Conservation (phyloP, 1,284 basidiomycete genomes). For the Cryptococcus hybrid region DNA sequence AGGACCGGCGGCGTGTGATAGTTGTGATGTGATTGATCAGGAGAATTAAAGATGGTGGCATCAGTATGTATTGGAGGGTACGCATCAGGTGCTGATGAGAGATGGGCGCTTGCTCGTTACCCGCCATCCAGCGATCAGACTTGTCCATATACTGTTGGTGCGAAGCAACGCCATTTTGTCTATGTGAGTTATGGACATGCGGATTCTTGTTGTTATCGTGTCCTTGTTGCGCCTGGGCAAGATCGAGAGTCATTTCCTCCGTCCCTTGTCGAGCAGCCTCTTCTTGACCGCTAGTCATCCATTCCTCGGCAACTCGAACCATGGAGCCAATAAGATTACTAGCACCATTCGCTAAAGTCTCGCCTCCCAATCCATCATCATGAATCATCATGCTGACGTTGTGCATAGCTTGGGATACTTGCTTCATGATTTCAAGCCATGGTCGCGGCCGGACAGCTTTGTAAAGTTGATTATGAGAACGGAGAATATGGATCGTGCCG, state of each 20-base stretch:
- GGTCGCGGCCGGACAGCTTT: slow-evolving; percentile 17
- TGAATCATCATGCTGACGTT: slow-evolving; percentile 11
- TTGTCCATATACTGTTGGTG: slow-evolving; percentile 29
- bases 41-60: background rate
- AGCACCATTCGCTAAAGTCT: slow-evolving; percentile 36
- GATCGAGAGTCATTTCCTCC: background rate
- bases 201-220: background rate
- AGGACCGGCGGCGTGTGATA: too few species aligned
- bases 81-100: background rate
- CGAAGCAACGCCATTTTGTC: background rate
- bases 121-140: slow-evolving; percentile 41
- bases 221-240: background rate
- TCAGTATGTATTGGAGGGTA: background rate
- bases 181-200: slow-evolving; percentile 1
- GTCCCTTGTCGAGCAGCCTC: slow-evolving; percentile 5
- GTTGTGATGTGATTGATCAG: too few species aligned
- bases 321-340: slow-evolving; percentile 42
- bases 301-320: slow-evolving; percentile 30
- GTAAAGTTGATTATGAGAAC: slow-evolving; percentile 15
- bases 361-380: slow-evolving; percentile 16
- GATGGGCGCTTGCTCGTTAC: slow-evolving; percentile 4
- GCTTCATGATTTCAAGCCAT: slow-evolving; percentile 27
- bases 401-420: slow-evolving; percentile 22
- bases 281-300: slow-evolving; percentile 21
- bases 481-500: slow-evolving; percentile 19